Evolutionary conservation across 139 green algal genomes (phyloP).

Genomic region (Dunaliella sp.): DNA sequence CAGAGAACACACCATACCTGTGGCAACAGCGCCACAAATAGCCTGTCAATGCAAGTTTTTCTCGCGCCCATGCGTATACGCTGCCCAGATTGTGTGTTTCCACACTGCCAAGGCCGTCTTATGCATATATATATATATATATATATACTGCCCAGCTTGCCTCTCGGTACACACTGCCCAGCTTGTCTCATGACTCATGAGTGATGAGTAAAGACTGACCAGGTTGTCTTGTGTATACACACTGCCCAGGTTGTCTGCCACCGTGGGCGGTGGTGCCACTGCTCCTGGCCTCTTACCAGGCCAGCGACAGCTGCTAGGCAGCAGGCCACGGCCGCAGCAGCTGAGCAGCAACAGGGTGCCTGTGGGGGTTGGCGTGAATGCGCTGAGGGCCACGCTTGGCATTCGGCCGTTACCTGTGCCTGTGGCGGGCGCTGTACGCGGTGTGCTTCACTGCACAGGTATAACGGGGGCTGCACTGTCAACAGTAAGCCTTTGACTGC

Average conservation of each 20-base stretch:
- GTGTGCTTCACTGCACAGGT: slow-evolving; percentile 80
- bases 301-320: not conserved
- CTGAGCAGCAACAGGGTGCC: not conserved
- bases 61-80: too few relatives aligned
- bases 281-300: not conserved
- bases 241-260: slow-evolving; percentile 12
- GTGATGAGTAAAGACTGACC: not conserved
- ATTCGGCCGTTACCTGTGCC: slow-evolving; percentile 73
- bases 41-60: too few relatives aligned
- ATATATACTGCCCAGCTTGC: too few relatives aligned
- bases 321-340: not conserved
- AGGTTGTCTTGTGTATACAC: not conserved
- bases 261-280: not conserved
- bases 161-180: too few relatives aligned
- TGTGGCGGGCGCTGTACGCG: slow-evolving; percentile 73
- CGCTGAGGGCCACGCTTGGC: slow-evolving; percentile 80
- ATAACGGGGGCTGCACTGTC: too few relatives aligned
- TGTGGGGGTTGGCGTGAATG: slow-evolving; percentile 79
- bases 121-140: too few relatives aligned
- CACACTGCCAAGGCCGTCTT: too few relatives aligned
- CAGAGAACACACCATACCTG: too few relatives aligned
- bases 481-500: too few relatives aligned
- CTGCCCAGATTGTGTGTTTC: too few relatives aligned
- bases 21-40: too few relatives aligned
- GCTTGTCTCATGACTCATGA: too few relatives aligned